A percentile compares a stretch with the other conserved stretches of the same genome.
Conservation (phyloP, 169 alveolate species). For the Eimeria sp. region DNA sequence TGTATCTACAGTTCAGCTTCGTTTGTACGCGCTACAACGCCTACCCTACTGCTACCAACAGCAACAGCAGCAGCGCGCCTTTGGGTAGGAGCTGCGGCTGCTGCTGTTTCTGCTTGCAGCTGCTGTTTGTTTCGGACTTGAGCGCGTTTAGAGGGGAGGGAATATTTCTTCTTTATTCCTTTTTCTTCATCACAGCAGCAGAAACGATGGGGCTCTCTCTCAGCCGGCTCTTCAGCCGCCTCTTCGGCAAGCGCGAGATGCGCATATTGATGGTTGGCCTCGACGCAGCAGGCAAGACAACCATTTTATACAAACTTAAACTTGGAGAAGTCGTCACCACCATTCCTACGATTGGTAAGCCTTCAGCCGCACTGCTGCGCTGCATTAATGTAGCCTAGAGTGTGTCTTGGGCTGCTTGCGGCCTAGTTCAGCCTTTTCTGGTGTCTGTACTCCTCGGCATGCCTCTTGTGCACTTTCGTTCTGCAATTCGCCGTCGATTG, state of each 20-base stretch:
- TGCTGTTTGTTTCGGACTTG: neutral
- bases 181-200: slow-evolving; percentile 31
- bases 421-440: neutral
- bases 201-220: slow-evolving; percentile 86
- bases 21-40: slow-evolving; percentile 45
- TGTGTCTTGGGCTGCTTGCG: slow-evolving; percentile 16
- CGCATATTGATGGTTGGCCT: slow-evolving; percentile 93
- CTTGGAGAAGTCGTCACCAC: slow-evolving; percentile 98
- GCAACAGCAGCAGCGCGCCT: slow-evolving; percentile 65
- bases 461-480: neutral
- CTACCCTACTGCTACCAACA: slow-evolving; percentile 33
- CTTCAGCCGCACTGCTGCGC: neutral
- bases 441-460: neutral
- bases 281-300: slow-evolving; percentile 97
- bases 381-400: neutral
- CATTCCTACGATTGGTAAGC: slow-evolving; percentile 98
- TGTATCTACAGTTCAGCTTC: slow-evolving; percentile 18
- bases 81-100: slow-evolving; percentile 26
- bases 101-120: neutral
- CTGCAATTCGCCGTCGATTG: neutral
- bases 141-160: neutral
- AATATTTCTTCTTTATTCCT: neutral
- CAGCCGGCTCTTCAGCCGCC: slow-evolving; percentile 91
- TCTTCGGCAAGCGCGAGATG: slow-evolving; percentile 96
- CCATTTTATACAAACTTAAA: slow-evolving; percentile 97